Conservation (phyloP, 805 yeast species). For the Lipomyces mesembrius region DNA sequence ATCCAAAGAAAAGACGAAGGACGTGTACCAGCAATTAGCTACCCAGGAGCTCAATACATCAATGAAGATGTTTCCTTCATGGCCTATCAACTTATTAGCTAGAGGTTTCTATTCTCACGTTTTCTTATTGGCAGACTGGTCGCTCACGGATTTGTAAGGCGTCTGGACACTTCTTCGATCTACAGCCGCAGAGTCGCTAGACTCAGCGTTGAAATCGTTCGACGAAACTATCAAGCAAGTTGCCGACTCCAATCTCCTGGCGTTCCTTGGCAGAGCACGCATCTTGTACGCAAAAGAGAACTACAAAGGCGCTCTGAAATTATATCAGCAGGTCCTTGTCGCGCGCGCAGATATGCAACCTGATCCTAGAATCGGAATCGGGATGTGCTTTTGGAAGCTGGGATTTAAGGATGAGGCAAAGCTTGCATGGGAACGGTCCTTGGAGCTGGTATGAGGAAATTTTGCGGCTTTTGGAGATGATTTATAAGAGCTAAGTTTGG, state of each 20-base stretch:
- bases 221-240: slow-evolving; percentile 60
- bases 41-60: slow-evolving; percentile 54
- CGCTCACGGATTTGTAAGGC: slow-evolving; percentile 41
- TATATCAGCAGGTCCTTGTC: slow-evolving; percentile 81
- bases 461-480: not conserved
- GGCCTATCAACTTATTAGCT: slow-evolving; percentile 61
- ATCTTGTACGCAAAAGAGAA: slow-evolving; percentile 72
- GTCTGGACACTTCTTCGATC: slow-evolving; percentile 53
- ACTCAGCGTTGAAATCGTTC: slow-evolving; percentile 70
- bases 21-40: slow-evolving; percentile 49
- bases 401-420: slow-evolving; percentile 78
- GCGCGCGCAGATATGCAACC: slow-evolving; percentile 76
- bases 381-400: slow-evolving; percentile 89
- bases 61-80: slow-evolving; percentile 51
- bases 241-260: slow-evolving; percentile 69
- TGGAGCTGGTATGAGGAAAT: slow-evolving; percentile 52
- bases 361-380: slow-evolving; percentile 93
- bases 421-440: slow-evolving; percentile 79
- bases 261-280: slow-evolving; percentile 84
- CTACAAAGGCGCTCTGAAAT: slow-evolving; percentile 71
- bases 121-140: not conserved
- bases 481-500: not conserved
- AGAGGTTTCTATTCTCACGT: slow-evolving; percentile 49
- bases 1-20: slow-evolving; percentile 39
- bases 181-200: slow-evolving; percentile 60